Percentiles rank a stretch among this genome's conserved stretches.
These are phyloP conservation scores for Colletotrichum sp. DNA, from an alignment of 2,329 filamentous ascomycete genomes.

Conservation along the genomic window DNA sequence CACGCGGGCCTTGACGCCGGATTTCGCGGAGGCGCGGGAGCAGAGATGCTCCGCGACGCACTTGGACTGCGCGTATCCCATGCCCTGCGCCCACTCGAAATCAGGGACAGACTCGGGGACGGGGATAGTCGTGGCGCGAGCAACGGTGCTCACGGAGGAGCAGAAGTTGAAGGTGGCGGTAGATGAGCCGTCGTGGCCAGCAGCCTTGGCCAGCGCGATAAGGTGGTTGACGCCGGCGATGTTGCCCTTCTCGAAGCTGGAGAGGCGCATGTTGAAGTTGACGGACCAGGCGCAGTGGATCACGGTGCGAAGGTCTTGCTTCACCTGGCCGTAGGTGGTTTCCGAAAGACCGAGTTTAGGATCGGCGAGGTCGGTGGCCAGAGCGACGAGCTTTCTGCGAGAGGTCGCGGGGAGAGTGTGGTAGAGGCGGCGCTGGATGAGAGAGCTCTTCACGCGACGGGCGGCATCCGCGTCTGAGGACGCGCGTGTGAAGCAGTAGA, in stretches of 20 bases:
- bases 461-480: slow-evolving; percentile 24
- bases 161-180: slow-evolving; percentile 50
- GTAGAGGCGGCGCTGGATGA: slow-evolving; percentile 37
- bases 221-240: slow-evolving; percentile 51
- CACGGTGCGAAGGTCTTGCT: slow-evolving; percentile 40
- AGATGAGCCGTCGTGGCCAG: not conserved
- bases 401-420: slow-evolving; percentile 25
- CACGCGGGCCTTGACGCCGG: slow-evolving; percentile 37
- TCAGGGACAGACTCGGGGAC: slow-evolving; percentile 41
- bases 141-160: slow-evolving; percentile 53
- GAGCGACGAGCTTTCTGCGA: slow-evolving; percentile 20
- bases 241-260: slow-evolving; percentile 53
- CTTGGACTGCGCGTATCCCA: slow-evolving; percentile 50
- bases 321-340: slow-evolving; percentile 31
- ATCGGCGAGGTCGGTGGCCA: slow-evolving; percentile 44
- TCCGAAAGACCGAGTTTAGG: slow-evolving; percentile 42
- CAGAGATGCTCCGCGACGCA: slow-evolving; percentile 45
- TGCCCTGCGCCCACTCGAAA: slow-evolving; percentile 41
- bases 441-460: slow-evolving; percentile 25
- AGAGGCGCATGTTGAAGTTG: slow-evolving; percentile 60
- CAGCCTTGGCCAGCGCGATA: slow-evolving; percentile 36
- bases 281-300: slow-evolving; percentile 61
- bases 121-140: slow-evolving; percentile 29
- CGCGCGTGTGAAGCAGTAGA: slow-evolving; percentile 60
- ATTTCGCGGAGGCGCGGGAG: slow-evolving; percentile 32